Evolutionary conservation across 257 asterid genomes (phyloP).

Genomic region (Fraxinus americana): DNA sequence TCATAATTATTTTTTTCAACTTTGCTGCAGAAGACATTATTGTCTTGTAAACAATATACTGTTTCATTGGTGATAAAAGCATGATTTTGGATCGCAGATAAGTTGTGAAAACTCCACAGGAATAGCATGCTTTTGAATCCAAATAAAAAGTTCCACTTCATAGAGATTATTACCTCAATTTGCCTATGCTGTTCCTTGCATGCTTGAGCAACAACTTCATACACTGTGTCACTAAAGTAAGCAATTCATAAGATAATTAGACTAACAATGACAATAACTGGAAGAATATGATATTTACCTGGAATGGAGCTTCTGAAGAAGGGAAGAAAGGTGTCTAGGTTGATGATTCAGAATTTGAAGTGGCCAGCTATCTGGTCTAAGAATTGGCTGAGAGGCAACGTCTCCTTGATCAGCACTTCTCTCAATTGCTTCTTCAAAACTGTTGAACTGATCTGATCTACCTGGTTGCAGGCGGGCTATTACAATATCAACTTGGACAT

Average conservation of each 20-base stretch:
- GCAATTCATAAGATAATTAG: constrained; percentile 19
- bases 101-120: constrained; percentile 8
- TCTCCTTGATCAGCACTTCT: constrained; percentile 67
- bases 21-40: background rate
- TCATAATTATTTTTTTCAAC: background rate
- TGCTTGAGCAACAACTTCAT: constrained; percentile 89
- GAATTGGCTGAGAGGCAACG: constrained; percentile 47
- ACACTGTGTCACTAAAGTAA: constrained; percentile 73
- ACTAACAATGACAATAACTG: constrained; percentile 21
- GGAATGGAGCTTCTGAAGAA: constrained; percentile 98
- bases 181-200: constrained; percentile 99
- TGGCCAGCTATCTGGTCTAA: constrained; percentile 87
- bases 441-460: constrained; percentile 58
- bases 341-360: constrained; percentile 87
- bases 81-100: constrained; percentile 23
- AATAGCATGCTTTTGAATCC: constrained; percentile 8
- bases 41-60: constrained; percentile 16
- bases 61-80: constrained; percentile 16
- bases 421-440: constrained; percentile 76
- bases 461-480: constrained; percentile 64
- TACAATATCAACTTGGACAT: constrained; percentile 83
- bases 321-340: constrained; percentile 83
- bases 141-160: background rate
- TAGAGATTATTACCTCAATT: constrained; percentile 69
- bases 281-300: constrained; percentile 49